Base-by-base conservation (phyloP, 495 filamentous ascomycete species). In the Stereocaulon alpinum region DNA sequence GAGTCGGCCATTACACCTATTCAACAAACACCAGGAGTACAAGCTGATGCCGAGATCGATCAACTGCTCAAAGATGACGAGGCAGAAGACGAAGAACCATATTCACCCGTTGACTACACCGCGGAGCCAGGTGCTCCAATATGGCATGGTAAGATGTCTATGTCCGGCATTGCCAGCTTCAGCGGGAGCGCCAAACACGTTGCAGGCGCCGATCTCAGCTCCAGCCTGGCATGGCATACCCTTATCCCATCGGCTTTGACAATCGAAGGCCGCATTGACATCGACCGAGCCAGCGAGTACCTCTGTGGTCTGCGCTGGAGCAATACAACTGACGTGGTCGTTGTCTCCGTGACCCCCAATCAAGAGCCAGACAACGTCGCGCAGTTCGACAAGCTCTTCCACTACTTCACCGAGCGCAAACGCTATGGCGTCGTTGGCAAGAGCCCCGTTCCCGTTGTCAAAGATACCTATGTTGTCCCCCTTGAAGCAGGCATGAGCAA, bases 21-120 rank as follows among this genome's bases (percentile, higher is more conserved):
- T 41, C 71, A 72, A 32, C 58, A 57, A 50, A 40, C 62, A 70
- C 53, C 87, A 63, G 80, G 76, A 5, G 74, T 76, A 10, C 67
- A 68, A 55, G 81, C 80, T 17, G 93, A 98, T 70, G 81, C 89
- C 17, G 93, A 98, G 60, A 90, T 98, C 44, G 93, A 98, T 70
- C 81, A 87, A 53, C 73, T 98, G 49, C 78, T 98, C 5, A 83
- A 88, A 65, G 91, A 96, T 60, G 86, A 88, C 54, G 90, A 90
- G 48, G 79, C 82, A n/a, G 82, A 81, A 29, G 86, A 91, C 20
- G 92, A 89, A 10, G 87, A 88, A 6, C 85, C 87, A 6, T 96
- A 95, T 70, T 94, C 89, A 2, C 91, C 91, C 0, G 80, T 83
- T 49, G 84, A 88, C 40, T 83, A 82, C 59, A 53, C 58, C 12